phyloP scores from a whole-genome alignment of 2,329 filamentous ascomycete genomes.

The Ilyonectria robusta region DNA sequence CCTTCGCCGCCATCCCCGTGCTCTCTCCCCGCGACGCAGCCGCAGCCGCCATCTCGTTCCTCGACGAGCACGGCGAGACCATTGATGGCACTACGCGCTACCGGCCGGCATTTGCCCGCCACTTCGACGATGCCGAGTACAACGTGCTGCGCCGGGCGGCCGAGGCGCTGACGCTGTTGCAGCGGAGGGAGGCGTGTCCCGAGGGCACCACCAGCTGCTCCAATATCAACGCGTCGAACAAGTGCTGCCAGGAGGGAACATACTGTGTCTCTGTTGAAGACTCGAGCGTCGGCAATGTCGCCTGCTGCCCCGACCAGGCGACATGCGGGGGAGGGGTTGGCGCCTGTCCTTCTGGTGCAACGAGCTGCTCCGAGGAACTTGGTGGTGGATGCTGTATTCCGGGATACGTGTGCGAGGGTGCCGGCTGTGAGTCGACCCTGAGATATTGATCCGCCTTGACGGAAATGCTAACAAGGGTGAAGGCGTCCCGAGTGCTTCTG shows the following conservation, averaged over 20 bases:
- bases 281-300: constrained; percentile 76
- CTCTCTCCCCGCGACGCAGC: constrained; percentile 49
- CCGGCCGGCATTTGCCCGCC: constrained; percentile 66
- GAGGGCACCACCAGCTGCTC: constrained; percentile 75
- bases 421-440: constrained; percentile 74
- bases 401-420: constrained; percentile 77
- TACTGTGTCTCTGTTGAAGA: constrained; percentile 76
- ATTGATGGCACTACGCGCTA: constrained; percentile 48
- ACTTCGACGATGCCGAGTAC: constrained; percentile 52
- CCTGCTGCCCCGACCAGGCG: constrained; percentile 79
- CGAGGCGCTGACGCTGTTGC: constrained; percentile 63
- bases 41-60: constrained; percentile 48
- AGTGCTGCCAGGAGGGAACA: constrained; percentile 78
- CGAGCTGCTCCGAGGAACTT: constrained; percentile 73
- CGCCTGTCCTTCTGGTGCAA: constrained; percentile 72
- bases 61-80: constrained; percentile 47
- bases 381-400: constrained; percentile 84
- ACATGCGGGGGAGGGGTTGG: constrained; percentile 75
- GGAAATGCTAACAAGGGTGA: constrained; percentile 23
- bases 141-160: constrained; percentile 59
- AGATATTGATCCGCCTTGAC: not conserved
- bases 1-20: constrained; percentile 56
- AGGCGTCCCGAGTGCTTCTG: constrained; percentile 54
- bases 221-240: constrained; percentile 75
- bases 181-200: constrained; percentile 77